phyloP scores from a whole-genome alignment of 305 asterid genomes.

The Withania somnifera region DNA sequence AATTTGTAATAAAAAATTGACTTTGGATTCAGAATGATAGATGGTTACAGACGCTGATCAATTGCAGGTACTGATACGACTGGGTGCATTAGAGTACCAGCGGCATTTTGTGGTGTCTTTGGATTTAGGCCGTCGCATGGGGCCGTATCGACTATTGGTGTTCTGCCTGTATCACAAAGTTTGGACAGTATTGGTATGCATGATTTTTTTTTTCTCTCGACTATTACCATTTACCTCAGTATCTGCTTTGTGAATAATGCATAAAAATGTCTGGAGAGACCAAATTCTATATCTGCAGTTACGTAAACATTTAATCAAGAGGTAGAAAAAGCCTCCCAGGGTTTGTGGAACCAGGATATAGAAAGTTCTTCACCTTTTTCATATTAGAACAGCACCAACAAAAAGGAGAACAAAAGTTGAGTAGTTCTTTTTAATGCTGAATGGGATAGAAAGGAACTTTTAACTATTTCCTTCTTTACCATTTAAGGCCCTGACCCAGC shows the following conservation, averaged over 20 bases:
- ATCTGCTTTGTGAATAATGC: neutral
- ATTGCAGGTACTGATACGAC: slow-evolving; percentile 51
- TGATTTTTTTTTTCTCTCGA: slow-evolving; percentile 1
- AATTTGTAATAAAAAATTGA: neutral
- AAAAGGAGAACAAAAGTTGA: neutral
- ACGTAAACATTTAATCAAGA: neutral
- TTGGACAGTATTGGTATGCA: slow-evolving; percentile 78
- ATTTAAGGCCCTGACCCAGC: neutral
- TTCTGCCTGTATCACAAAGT: slow-evolving; percentile 78
- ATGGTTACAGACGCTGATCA: neutral
- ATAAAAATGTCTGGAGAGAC: neutral
- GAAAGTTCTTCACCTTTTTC: neutral
- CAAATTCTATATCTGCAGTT: neutral
- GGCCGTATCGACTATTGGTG: slow-evolving; percentile 54
- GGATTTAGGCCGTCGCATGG: slow-evolving; percentile 93
- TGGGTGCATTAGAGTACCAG: slow-evolving; percentile 55
- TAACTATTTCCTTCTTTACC: neutral
- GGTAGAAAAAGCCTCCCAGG: neutral
- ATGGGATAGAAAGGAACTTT: neutral
- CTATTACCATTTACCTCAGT: slow-evolving; percentile 4
- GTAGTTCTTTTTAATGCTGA: neutral
- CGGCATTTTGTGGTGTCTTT: slow-evolving; percentile 64
- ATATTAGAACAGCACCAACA: neutral
- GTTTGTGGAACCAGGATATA: neutral
- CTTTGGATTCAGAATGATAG: neutral